phyloP scores from a whole-genome alignment of 345 rosid genomes.

The Gossypium stocksii region DNA sequence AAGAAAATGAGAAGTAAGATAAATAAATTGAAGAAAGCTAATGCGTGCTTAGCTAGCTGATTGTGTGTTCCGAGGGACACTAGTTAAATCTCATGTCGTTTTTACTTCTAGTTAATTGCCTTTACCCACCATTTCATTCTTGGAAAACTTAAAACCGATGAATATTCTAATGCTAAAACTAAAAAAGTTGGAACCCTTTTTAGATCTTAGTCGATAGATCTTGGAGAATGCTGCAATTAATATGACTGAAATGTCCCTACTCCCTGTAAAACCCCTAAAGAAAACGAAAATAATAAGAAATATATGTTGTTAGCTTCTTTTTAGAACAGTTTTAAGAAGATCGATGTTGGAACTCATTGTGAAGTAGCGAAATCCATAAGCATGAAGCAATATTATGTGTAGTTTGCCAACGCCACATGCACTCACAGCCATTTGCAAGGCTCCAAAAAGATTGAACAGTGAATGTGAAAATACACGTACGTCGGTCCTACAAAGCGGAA shows the following conservation, averaged over 20 bases:
- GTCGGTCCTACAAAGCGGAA: conserved; percentile 6
- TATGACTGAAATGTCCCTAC: neutral
- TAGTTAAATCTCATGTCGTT: neutral
- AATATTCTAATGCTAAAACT: conserved; percentile 14
- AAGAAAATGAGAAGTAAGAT: neutral
- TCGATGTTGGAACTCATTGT: neutral
- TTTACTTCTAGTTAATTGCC: conserved; percentile 25
- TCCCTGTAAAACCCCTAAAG: neutral
- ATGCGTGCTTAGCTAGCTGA: neutral
- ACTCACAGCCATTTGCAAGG: neutral
- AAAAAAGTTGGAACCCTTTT: conserved; percentile 8
- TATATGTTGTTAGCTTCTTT: neutral
- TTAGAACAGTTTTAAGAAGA: neutral
- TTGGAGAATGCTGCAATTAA: neutral
- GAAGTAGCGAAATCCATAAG: neutral
- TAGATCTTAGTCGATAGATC: neutral
- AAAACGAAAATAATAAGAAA: neutral
- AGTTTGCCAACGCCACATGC: too few relatives aligned
- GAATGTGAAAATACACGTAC: neutral
- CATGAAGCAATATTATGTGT: neutral
- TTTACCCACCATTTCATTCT: conserved; percentile 22
- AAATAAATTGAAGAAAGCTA: neutral
- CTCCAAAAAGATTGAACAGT: neutral
- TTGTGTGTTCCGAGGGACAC: conserved; percentile 22
- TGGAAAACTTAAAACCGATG: conserved; percentile 7